phyloP scores from a whole-genome alignment of 106 monocot species.

The Dactylorhiza incarnata region DNA sequence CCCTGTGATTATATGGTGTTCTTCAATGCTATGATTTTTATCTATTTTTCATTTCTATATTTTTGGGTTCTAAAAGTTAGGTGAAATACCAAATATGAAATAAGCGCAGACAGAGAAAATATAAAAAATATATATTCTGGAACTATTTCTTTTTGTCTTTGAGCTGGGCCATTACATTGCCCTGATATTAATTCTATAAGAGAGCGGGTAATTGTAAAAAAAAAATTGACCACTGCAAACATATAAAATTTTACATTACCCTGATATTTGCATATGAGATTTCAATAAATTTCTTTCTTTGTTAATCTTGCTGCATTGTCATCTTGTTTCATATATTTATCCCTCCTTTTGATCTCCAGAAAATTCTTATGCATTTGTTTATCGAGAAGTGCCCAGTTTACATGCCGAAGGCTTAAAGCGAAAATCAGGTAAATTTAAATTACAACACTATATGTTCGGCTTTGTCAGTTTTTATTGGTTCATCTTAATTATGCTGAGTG shows the following conservation, averaged over 20 bases:
- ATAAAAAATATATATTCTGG: too few species aligned
- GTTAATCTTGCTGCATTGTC: background rate
- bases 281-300: background rate
- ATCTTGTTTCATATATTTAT: background rate
- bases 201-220: too few species aligned
- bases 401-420: conserved; percentile 47
- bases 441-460: background rate
- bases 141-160: too few species aligned
- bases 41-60: too few species aligned
- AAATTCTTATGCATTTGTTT: conserved; percentile 85
- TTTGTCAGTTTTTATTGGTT: background rate
- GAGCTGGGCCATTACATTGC: too few species aligned
- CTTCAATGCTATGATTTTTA: too few species aligned
- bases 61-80: too few species aligned
- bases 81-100: too few species aligned
- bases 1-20: background rate
- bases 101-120: too few species aligned
- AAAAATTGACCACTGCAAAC: too few species aligned
- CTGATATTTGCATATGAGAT: background rate
- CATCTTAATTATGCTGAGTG: background rate
- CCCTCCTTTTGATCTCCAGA: conserved; percentile 27
- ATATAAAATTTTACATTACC: too few species aligned
- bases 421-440: conserved; percentile 61
- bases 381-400: conserved; percentile 58
- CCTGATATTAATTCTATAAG: too few species aligned